Conservation (phyloP, 257 asterid genomes). For the Fraxinus anomala region DNA sequence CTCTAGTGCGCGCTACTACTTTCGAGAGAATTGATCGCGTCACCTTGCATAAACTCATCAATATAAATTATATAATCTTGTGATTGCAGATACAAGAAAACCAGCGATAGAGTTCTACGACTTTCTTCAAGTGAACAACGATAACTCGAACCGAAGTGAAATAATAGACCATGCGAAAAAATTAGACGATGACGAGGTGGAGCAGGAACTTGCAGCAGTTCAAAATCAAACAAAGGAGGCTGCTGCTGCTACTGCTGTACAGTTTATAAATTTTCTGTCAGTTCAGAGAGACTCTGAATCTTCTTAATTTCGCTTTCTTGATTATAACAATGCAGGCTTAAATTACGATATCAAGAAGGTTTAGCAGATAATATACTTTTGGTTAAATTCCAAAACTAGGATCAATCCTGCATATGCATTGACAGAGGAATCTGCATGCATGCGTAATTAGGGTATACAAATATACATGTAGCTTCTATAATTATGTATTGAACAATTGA, state of each 20-base stretch:
- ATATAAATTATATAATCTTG: too few species aligned
- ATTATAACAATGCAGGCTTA: background rate
- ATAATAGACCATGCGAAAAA: conserved; percentile 56
- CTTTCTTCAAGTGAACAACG: conserved; percentile 69
- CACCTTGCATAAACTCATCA: too few species aligned
- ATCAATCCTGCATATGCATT: background rate
- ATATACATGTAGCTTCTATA: background rate
- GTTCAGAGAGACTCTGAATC: conserved; percentile 33
- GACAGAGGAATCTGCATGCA: background rate
- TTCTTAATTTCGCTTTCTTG: background rate
- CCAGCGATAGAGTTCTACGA: conserved; percentile 60
- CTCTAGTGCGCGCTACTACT: too few species aligned
- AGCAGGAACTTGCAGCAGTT: conserved; percentile 32
- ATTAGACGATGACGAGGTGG: conserved; percentile 47
- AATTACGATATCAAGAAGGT: background rate
- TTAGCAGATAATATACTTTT: background rate
- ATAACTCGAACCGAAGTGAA: conserved; percentile 63
- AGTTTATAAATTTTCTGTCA: conserved; percentile 56
- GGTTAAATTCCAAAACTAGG: background rate
- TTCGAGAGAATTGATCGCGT: background rate
- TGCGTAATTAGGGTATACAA: background rate
- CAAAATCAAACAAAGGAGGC: background rate
- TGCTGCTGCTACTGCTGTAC: conserved; percentile 10
- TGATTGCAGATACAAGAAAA: conserved; percentile 48
- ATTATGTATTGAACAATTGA: background rate